Percentiles rank a stretch among this genome's conserved stretches.
These are phyloP conservation scores for Phalaenopsis hybrid DNA, from an alignment of 116 monocot genomes.

Conservation along the genomic window DNA sequence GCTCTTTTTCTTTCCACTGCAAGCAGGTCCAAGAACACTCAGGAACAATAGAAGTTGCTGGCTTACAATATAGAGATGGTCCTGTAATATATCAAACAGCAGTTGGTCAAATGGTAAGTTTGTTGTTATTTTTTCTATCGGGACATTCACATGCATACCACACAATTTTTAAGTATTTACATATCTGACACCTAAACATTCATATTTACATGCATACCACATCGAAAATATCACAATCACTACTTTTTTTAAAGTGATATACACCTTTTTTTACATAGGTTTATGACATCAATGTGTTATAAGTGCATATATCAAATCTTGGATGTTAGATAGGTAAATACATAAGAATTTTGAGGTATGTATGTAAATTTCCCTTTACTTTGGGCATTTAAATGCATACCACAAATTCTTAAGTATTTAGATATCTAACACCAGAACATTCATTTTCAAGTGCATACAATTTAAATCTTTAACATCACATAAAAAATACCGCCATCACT, in stretches of 20 bases:
- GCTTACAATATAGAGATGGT: conserved; percentile 21
- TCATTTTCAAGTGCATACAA: too few relatives aligned
- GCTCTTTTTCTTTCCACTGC: not conserved
- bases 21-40: conserved; percentile 11
- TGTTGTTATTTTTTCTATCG: not conserved
- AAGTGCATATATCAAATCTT: not conserved
- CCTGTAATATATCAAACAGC: conserved; percentile 19
- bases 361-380: too few relatives aligned
- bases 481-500: too few relatives aligned
- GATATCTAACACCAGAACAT: too few relatives aligned
- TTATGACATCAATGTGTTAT: not conserved
- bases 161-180: too few relatives aligned
- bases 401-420: too few relatives aligned
- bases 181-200: too few relatives aligned
- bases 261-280: not conserved
- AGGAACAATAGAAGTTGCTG: conserved; percentile 12
- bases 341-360: not conserved
- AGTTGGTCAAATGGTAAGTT: conserved; percentile 18
- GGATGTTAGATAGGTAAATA: not conserved
- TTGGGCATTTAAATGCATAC: too few relatives aligned
- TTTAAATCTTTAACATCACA: too few relatives aligned
- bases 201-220: too few relatives aligned
- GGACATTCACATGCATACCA: too few relatives aligned
- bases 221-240: too few relatives aligned
- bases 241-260: not conserved